phyloP scores from a whole-genome alignment of 352 stramenopile genomes.

The Aphanomyces cochlioides region DNA sequence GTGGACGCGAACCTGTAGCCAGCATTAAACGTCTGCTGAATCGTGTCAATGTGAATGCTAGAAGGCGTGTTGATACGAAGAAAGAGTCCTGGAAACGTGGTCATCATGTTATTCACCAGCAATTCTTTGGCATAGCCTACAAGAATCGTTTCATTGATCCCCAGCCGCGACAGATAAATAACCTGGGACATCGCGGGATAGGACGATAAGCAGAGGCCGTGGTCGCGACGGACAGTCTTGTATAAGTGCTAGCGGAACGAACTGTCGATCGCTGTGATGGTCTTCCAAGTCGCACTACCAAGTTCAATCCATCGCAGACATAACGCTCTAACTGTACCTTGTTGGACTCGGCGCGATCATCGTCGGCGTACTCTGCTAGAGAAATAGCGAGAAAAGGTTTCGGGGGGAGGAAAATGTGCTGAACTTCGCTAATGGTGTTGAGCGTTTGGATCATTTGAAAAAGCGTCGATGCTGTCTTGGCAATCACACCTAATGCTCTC shows the following conservation, averaged over 20 bases:
- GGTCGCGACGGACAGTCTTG: conserved; percentile 38
- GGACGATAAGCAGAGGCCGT: conserved; percentile 60
- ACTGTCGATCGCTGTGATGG: conserved; percentile 46
- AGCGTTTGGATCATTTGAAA: conserved; percentile 58
- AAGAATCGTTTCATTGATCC: not conserved
- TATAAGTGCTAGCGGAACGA: conserved; percentile 52
- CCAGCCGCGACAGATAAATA: not conserved
- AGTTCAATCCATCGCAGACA: not conserved
- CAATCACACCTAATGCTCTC: conserved; percentile 35
- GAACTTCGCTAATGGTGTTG: conserved; percentile 41
- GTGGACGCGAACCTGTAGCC: conserved; percentile 21
- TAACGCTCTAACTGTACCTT: conserved; percentile 39
- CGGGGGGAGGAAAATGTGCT: conserved; percentile 38
- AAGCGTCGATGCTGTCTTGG: conserved; percentile 48
- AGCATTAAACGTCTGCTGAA: conserved; percentile 24
- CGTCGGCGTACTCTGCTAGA: conserved; percentile 25
- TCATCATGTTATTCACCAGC: conserved; percentile 46
- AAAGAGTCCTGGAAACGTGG: conserved; percentile 65
- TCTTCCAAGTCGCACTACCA: conserved; percentile 32
- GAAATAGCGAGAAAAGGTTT: conserved; percentile 22
- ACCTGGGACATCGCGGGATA: conserved; percentile 62
- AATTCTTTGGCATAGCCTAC: conserved; percentile 30
- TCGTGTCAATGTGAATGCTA: conserved; percentile 12
- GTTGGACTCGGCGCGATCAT: conserved; percentile 40
- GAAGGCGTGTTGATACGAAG: conserved; percentile 50